These are phyloP conservation scores for Betula pendula DNA, from an alignment of 306 rosid genomes.

Conservation along the genomic window DNA sequence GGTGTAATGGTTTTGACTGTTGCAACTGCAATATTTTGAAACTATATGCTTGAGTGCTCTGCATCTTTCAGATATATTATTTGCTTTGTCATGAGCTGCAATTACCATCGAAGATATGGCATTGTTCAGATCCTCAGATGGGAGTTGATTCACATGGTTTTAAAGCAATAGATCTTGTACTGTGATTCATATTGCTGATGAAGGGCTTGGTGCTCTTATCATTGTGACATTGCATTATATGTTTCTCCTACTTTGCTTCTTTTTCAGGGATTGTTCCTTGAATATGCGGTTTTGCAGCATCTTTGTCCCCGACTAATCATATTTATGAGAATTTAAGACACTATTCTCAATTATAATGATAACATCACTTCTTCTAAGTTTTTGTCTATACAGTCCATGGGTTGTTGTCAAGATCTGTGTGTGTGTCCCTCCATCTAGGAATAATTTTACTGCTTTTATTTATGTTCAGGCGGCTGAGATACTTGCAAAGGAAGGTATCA, in stretches of 20 bases:
- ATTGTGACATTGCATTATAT: not conserved
- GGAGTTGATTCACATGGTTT: not conserved
- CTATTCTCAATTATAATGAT: not conserved
- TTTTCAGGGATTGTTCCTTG: not conserved
- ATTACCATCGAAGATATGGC: not conserved
- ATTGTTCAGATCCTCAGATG: not conserved
- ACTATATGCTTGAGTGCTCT: not conserved
- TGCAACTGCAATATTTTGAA: not conserved
- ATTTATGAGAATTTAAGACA: not conserved
- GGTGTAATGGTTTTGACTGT: not conserved
- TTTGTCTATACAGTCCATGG: not conserved
- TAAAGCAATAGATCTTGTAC: not conserved
- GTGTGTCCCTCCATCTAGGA: conserved; percentile 1
- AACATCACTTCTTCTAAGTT: not conserved
- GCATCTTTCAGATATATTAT: not conserved
- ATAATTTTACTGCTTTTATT: conserved; percentile 34
- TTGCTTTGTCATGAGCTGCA: not conserved
- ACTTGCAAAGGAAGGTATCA: conserved; percentile 89
- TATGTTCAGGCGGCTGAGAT: conserved; percentile 83
- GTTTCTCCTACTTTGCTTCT: not conserved
- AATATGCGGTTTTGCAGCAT: not conserved
- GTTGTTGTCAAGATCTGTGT: not conserved
- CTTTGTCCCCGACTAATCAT: not conserved
- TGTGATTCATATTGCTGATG: not conserved
- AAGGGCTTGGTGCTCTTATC: not conserved